Base-by-base conservation (phyloP, 305 asterid species). In the Nicotiana rustica region DNA sequence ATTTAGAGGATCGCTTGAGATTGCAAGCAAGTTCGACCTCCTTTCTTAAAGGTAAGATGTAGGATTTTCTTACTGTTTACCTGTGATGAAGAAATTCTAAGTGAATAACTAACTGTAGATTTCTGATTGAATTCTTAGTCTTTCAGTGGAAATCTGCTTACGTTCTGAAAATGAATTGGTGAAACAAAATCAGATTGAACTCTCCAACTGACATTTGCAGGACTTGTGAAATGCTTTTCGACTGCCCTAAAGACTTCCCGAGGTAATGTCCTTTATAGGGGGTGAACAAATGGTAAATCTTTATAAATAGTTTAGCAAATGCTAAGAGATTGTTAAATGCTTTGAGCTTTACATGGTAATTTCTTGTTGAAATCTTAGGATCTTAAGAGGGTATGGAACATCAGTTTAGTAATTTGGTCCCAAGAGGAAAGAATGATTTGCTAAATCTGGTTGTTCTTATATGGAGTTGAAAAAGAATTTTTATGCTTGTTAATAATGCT, bases 251-350 rank as follows among this genome's bases (percentile, higher is more conserved):
- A 15, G 65, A 52, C 10, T 75, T 52, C 65, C 4, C 47, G 29
- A 29, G 80, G 79, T 75, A 75, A 73, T 47, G 52, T 21, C 21
- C 79, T 49, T 73, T 49, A 25, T 47, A 56, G 61, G 21, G 13
- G 62, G 13, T 12, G 14, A 47, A 13, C 60, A 41, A 13, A 75
- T 36, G 5, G 0, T 25, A 52, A 10, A 52, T 76, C 49, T 2
- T 52, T 76, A 25, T 55, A 76, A 29, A 8, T 29, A 76, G 31
- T 75, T 55, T 7, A 8, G 80, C 66, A 75, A 17, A 15, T 76
- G 47, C 47, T 15, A 6, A 25, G 79, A 6, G 29, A 9, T 73
- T 21, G 41, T 49, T 6, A 14, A 49, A 49, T 73, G 19, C 15
- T 49, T 13, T 25, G 79, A 49, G 64, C 15, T 47, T 73, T 49